phyloP scores from a whole-genome alignment of 2,329 filamentous ascomycete genomes.

The Tolypocladium amazonense region DNA sequence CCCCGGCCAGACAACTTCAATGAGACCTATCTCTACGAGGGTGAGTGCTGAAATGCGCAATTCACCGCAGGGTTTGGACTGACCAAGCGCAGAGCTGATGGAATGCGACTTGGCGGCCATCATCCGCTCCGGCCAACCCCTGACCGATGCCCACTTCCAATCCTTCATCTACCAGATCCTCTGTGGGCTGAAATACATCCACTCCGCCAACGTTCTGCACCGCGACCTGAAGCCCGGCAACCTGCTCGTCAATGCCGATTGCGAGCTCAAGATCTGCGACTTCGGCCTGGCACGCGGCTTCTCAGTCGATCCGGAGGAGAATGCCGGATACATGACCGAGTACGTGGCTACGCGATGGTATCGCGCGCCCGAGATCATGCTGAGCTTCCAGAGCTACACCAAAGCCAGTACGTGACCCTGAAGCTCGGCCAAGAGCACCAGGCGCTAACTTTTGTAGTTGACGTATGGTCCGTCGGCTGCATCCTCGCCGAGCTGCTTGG shows the following conservation, averaged over 20 bases:
- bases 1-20: conserved; percentile 96
- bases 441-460: conserved; percentile 48
- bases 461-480: conserved; percentile 98
- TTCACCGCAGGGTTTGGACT: background rate
- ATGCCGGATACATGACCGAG: conserved; percentile 98
- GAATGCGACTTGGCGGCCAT: conserved; percentile 97
- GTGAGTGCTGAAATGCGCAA: conserved; percentile 35
- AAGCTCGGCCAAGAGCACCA: background rate
- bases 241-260: conserved; percentile 94
- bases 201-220: conserved; percentile 95
- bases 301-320: conserved; percentile 94
- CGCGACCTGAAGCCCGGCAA: conserved; percentile 96
- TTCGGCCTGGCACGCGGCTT: conserved; percentile 95
- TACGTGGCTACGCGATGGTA: conserved; percentile 98
- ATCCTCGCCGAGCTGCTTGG: conserved; percentile 94
- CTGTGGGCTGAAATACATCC: conserved; percentile 97
- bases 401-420: conserved; percentile 79
- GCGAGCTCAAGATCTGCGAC: conserved; percentile 98
- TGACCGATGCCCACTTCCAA: conserved; percentile 98
- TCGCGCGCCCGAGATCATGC: conserved; percentile 92
- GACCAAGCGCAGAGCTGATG: conserved; percentile 68
- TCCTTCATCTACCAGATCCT: conserved; percentile 99
- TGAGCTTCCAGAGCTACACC: conserved; percentile 99
- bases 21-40: conserved; percentile 97
- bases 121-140: conserved; percentile 89